Base-by-base conservation (phyloP, 768 basidiomycete genomes). In the Rhizopogon roseolus region DNA sequence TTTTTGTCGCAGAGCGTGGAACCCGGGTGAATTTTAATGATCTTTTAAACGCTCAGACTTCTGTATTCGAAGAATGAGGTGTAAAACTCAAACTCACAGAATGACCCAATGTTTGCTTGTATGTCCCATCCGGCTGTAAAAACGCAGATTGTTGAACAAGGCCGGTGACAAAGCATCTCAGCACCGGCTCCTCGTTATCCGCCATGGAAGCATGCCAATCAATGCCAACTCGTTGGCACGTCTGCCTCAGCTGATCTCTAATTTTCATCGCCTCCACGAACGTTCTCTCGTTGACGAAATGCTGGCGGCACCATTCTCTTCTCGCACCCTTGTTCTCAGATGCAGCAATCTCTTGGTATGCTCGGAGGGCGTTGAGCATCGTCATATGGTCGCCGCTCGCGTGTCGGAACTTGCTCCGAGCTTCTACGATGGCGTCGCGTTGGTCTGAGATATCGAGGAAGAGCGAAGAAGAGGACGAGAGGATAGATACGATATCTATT, bases 371-470 rank as follows among this genome's bases (percentile, higher is more conserved):
- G 60, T 95, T 95, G 57, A 98, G 79, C 52, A 89, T 78, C 19
- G 91, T 95, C 58, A 95, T 74, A 68, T 99, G 97, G 68, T 99
- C 97, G 5, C 97, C 96, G 32, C 84, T 80, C 0, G 84, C 73
- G 70, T 95, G 90, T 6, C 82, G 75, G 66, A 98, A 98, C 68
- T 89, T 90, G 39, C 75, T 71, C 4, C 92, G 81, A 2, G 84
- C 84, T 49, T 85, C 86, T 1, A 79, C 72, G 5, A 87, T 86
- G 8, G 75, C 75, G 39, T 93, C 90, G 22, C 93, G 85, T 32
- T 86, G 78, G 53, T 92, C 86, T 17, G 79, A 77, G 13, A 82
- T 71, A 67, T 96, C 91, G 52, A 90, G 57, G 72, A 95, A 94
- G 27, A 94, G 79, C 50, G 86, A 86, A 8, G 90, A 87, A 1